Conservation (phyloP, 148 eudicot genomes). For the Pouteria glomerata region DNA sequence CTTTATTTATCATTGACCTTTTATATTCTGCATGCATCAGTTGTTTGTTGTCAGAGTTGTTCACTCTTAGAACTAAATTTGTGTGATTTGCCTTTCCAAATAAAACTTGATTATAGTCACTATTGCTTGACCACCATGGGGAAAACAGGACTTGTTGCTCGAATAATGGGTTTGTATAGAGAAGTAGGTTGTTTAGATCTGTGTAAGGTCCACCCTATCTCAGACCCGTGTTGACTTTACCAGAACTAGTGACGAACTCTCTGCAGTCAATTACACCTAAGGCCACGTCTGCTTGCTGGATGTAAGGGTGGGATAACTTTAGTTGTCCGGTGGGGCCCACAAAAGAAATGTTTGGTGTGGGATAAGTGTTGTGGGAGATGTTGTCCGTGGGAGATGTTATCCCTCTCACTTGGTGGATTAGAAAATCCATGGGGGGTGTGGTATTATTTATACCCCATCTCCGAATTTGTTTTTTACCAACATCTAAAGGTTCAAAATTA, state of each 20-base stretch:
- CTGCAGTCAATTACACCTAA: slow-evolving; percentile 1
- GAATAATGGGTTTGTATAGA: neutral
- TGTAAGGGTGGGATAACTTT: too few relatives aligned
- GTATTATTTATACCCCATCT: too few relatives aligned
- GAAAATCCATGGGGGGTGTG: too few relatives aligned
- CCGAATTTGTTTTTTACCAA: too few relatives aligned
- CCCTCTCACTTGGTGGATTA: too few relatives aligned
- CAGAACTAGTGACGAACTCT: neutral
- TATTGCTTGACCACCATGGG: neutral
- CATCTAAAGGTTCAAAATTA: too few relatives aligned
- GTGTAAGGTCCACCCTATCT: neutral
- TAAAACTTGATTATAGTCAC: neutral
- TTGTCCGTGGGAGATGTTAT: too few relatives aligned
- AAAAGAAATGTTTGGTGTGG: too few relatives aligned
- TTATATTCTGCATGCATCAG: neutral
- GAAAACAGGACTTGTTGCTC: neutral
- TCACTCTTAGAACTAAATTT: neutral
- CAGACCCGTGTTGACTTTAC: neutral
- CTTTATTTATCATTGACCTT: neutral
- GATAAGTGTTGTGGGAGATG: too few relatives aligned
- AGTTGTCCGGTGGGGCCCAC: too few relatives aligned
- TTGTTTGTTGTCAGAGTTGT: neutral
- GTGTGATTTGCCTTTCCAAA: neutral
- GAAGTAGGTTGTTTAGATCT: neutral
- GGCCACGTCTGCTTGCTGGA: too few relatives aligned